Evolutionary conservation across 164 flowering plant genomes (phyloP), one percentile per base, ranked within the genome.

Genomic region (Echeveria elegans): DNA sequence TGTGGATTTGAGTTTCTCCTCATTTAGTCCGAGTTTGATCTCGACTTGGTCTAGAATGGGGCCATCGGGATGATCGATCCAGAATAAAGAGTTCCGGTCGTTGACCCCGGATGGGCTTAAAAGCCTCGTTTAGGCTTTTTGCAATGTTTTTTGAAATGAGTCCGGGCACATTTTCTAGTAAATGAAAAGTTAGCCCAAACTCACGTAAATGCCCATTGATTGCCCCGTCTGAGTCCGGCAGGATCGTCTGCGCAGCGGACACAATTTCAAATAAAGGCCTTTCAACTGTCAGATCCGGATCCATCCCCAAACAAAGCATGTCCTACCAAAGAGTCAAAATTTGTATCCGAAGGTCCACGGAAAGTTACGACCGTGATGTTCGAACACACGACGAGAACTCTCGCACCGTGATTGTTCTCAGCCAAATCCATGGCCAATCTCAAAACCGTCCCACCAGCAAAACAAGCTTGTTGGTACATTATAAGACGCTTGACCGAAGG

Each of bases 371-470:
- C 75, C 11, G 75, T 75, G 75, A 75, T 72, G 37, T 72, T 75
- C 12, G 78, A 75, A 56, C 75, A 75, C 29, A 75, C 78, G 18
- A 75, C 75, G 14, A 75, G 69, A 19, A 75, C 78, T 18, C 78
- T 66, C 0, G 78, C 78, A 19, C 75, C 72, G 8, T 63, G 64
- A 68, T 72, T 75, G 78, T 72, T 75, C 73, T 75, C 78, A 14
- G 78, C 78, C 23, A 75, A 41, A 45, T 75, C 78, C 72, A 72
- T 75, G 68, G 78, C 78, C 34, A 75, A 61, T 2, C 83, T 77
- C 64, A 80, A 77, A 15, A 78, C 83, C 6, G 83, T 80, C 29
- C 83, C 83, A 14, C 83, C 81, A 30, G 81, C 81, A 38, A 78
- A 80, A 76, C 83, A 80, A 37, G 81, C 83, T 43, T 72, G 77